Evolutionary conservation across 2,329 filamentous ascomycete genomes (phyloP).

Genomic region (Colletotrichum cereale): DNA sequence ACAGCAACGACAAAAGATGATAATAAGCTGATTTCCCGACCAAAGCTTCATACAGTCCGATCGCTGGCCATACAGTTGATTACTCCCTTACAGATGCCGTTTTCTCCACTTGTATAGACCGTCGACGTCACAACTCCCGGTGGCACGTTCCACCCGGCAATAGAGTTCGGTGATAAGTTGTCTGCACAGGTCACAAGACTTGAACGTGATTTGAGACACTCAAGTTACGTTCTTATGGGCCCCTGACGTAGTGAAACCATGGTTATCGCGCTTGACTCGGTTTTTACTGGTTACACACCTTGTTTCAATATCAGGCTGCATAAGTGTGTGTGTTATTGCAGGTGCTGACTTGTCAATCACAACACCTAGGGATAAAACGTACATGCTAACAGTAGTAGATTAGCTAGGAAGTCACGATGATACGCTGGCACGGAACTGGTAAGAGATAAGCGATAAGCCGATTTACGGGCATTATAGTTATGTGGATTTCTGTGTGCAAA

Average conservation of each 20-base stretch:
- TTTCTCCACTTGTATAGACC: slow-evolving; percentile 4
- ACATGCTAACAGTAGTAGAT: neutral
- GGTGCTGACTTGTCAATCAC: neutral
- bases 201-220: slow-evolving; percentile 1
- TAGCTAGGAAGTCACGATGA: neutral
- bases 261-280: neutral
- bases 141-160: slow-evolving; percentile 29
- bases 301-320: neutral
- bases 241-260: slow-evolving; percentile 15
- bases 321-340: slow-evolving; percentile 17
- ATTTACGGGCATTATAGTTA: neutral
- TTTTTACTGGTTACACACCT: slow-evolving; percentile 10
- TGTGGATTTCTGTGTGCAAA: neutral
- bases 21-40: too few relatives aligned
- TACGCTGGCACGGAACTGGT: neutral
- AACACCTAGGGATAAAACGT: neutral
- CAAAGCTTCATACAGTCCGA: too few relatives aligned
- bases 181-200: neutral
- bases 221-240: neutral
- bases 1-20: too few relatives aligned
- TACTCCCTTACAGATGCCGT: too few relatives aligned
- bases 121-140: slow-evolving; percentile 23
- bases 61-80: too few relatives aligned
- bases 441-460: neutral
- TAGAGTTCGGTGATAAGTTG: slow-evolving; percentile 23